Evolutionary conservation across 495 filamentous ascomycete species (phyloP), one percentile per base, ranked within the genome.

Genomic region (Bacidia rubella): DNA sequence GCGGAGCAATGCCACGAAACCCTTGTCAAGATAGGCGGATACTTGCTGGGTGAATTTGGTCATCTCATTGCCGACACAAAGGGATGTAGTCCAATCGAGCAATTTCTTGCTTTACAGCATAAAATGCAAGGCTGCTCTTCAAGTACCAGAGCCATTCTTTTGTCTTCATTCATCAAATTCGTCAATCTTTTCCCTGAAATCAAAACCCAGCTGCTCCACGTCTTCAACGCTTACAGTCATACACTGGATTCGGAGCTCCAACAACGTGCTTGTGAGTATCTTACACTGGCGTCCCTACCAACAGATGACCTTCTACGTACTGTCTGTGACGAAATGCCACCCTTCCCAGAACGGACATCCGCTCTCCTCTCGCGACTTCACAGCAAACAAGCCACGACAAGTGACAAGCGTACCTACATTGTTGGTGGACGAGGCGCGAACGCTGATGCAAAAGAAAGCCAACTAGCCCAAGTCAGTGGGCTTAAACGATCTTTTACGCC

Each of bases 171-270:
- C 62, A 74, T 99, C 72, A 99, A 99, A 68, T 99, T 92, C 54
- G 86, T 99, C 65, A 97, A 97, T 65, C 70, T 99, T 41, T 99
- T 99, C 66, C 93, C 93, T 11, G 93, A 99, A 63, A 96, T 99
- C 69, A 99, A 97, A 62, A 86, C 89, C 1, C 90, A 95, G 64
- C 79, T 97, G 1, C 68, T 97, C 43, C 82, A 87, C 54, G 82
- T 95, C 23, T 99, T 99, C 71, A 75, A 80, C 43, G 70, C 86
- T 17, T 99, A 95, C 72, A 95, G 89, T 66, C 88, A 96, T 65
- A 92, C 88, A 2, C 76, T 95, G 15, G 93, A 99, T 60, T 84
- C 93, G 0, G 93, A 99, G 62, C 67, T 99, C 55, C 93, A 99
- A 65, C 93, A 99, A 65, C 73, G 93, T 66, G 90, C 93, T 17